These are phyloP conservation scores for Solanum arcanum DNA, from an alignment of 257 asterid species.

Conservation along the genomic window DNA sequence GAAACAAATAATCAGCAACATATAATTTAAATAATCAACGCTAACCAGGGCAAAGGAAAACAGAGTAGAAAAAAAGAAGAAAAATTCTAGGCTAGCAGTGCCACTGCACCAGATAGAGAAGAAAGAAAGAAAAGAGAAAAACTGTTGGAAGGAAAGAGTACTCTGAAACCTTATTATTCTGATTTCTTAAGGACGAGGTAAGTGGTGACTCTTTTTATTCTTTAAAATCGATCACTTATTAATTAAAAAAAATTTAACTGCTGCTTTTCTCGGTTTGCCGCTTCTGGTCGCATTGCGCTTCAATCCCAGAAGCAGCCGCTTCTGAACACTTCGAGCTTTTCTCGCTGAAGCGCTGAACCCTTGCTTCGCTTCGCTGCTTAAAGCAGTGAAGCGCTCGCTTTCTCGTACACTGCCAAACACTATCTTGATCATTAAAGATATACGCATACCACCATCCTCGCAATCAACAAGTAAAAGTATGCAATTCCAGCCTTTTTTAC, in stretches of 20 bases:
- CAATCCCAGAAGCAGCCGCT: too few species aligned
- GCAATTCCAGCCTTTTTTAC: neutral
- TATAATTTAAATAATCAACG: neutral
- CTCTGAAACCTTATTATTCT: neutral
- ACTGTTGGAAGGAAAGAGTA: too few species aligned
- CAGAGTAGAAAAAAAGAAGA: neutral
- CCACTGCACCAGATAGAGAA: neutral
- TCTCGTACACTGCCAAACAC: neutral
- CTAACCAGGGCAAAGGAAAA: neutral
- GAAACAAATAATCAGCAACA: neutral
- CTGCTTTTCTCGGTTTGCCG: neutral
- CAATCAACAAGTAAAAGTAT: neutral
- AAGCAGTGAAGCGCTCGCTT: neutral
- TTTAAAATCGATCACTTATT: neutral
- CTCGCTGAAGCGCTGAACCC: neutral
- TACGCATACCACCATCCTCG: neutral
- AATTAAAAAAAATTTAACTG: neutral
- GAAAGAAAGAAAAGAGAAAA: neutral
- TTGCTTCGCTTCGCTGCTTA: neutral
- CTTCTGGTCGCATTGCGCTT: too few species aligned
- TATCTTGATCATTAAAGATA: neutral
- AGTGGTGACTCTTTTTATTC: neutral
- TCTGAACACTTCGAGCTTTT: neutral
- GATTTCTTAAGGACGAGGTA: neutral
- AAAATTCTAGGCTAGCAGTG: neutral